A percentile compares a stretch with the other conserved stretches of the same genome.
phyloP scores from a whole-genome alignment of 176 grass and related monocot species.

The Rhynchospora tenuis region DNA sequence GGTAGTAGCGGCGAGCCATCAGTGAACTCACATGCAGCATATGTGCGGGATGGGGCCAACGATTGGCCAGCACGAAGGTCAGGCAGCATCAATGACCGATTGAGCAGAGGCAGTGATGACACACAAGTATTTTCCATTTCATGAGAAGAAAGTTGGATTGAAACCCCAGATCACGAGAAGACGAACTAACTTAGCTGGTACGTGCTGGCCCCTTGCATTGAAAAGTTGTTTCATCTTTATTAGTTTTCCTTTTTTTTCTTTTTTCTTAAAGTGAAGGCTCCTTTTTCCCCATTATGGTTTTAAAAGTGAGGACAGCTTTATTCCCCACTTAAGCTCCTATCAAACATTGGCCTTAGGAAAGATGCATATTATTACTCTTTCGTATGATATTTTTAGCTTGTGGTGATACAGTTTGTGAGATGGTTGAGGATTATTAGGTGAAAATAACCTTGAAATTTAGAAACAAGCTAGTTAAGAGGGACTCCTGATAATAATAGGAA shows the following conservation, averaged over 20 bases:
- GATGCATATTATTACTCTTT: slow-evolving; percentile 4
- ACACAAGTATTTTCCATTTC: slow-evolving; percentile 45
- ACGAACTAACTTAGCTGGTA: neutral
- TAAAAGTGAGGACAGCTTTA: no score
- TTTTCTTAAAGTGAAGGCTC: neutral
- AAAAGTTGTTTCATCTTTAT: neutral
- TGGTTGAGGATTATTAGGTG: neutral
- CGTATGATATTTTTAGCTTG: neutral
- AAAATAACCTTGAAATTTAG: neutral
- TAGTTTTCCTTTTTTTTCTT: neutral
- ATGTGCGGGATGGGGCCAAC: slow-evolving; percentile 23
- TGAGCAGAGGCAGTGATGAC: slow-evolving; percentile 26
- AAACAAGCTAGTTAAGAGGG: neutral
- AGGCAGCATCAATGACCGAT: slow-evolving; percentile 28
- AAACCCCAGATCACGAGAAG: neutral
- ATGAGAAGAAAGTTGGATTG: slow-evolving; percentile 12
- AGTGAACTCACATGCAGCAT: slow-evolving; percentile 25
- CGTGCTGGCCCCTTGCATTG: neutral
- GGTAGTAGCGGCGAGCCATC: neutral
- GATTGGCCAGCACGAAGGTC: slow-evolving; percentile 37
- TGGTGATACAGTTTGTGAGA: neutral
- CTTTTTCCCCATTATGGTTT: neutral
- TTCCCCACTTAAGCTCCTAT: no score
- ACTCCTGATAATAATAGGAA: neutral
- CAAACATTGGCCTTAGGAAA: neutral